Evolutionary conservation across 73 alveolate genomes (phyloP).

Genomic region (Uronychia setigera): DNA sequence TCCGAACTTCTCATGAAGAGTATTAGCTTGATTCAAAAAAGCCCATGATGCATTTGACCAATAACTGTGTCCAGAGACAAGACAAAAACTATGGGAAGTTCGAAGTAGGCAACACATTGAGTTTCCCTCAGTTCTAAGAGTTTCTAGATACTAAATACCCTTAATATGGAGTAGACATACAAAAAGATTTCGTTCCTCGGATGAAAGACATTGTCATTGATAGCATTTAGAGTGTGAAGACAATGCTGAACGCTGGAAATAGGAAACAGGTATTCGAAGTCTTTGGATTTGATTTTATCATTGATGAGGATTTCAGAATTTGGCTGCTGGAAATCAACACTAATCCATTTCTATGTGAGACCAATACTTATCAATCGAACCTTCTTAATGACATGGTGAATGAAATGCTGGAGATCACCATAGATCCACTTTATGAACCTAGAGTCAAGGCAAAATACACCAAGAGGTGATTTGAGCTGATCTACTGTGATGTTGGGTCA

Average conservation of each 20-base stretch:
- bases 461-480: slow-evolving; percentile 41
- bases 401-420: slow-evolving; percentile 71
- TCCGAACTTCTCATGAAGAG: slow-evolving; percentile 81
- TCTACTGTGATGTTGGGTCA: slow-evolving; percentile 45
- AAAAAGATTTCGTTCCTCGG: slow-evolving; percentile 81
- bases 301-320: slow-evolving; percentile 86
- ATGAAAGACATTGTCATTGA: slow-evolving; percentile 83
- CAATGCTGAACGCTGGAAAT: slow-evolving; percentile 62
- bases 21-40: slow-evolving; percentile 58
- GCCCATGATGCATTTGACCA: slow-evolving; percentile 83
- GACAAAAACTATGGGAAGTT: slow-evolving; percentile 68
- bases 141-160: slow-evolving; percentile 65
- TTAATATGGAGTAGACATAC: slow-evolving; percentile 60
- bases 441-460: slow-evolving; percentile 18
- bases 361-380: slow-evolving; percentile 67
- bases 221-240: slow-evolving; percentile 73
- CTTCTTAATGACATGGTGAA: slow-evolving; percentile 88
- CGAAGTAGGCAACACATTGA: slow-evolving; percentile 86
- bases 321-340: slow-evolving; percentile 90
- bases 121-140: slow-evolving; percentile 65
- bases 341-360: slow-evolving; percentile 83
- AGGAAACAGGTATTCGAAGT: slow-evolving; percentile 80
- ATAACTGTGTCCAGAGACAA: slow-evolving; percentile 81
- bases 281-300: slow-evolving; percentile 85
- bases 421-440: slow-evolving; percentile 62